Evolutionary conservation across 1,284 basidiomycete genomes (phyloP), one percentile per base, ranked within the genome.

Genomic region (Trichosporon sp.): DNA sequence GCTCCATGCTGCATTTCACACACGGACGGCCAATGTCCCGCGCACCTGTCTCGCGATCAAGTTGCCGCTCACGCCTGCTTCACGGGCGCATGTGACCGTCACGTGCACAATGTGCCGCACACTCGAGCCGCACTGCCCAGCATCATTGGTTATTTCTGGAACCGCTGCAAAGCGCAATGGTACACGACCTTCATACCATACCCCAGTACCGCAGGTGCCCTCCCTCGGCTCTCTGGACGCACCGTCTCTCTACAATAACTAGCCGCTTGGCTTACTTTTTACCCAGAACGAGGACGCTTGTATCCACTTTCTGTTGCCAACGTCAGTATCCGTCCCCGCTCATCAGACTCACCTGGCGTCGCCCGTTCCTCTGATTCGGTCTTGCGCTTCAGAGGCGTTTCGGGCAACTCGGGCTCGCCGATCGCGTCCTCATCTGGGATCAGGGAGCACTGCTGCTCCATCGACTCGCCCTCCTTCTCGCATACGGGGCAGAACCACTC

Each of bases 401-500:
- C 59, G 12, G 59, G 32, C 31, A 63, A 16, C 12, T 63, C 59
- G 7, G 59, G 59, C 31, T 63, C 59, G 59, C 59, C 59, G 14
- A 63, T 63, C 4, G 59, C 59, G 32, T 63, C 59, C 59, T 63
- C 59, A 16, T 63, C 59, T 10, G 59, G 59, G n/a, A 63, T 35
- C 31, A 63, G 32, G 6, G 59, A 63, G 59, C 59, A 63, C 31
- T 63, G 59, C 31, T 63, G 59, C 32, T 63, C 59, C 59, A 63
- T 63, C 31, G 32, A 35, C 16, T 16, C 59, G 38, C 69, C 73
- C 46, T 75, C 73, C 21, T 73, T 73, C 51, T 78, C 78, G 75
- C 93, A 96, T 66, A 87, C 85, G 0, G 91, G 89, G 78, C 93
- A 96, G 87, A 95, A 96, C 94, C 94, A 96, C 81, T 95, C 92